These are phyloP conservation scores for Schizosaccharomyces japonicus DNA, from an alignment of 805 yeast genomes.

Conservation along the genomic window DNA sequence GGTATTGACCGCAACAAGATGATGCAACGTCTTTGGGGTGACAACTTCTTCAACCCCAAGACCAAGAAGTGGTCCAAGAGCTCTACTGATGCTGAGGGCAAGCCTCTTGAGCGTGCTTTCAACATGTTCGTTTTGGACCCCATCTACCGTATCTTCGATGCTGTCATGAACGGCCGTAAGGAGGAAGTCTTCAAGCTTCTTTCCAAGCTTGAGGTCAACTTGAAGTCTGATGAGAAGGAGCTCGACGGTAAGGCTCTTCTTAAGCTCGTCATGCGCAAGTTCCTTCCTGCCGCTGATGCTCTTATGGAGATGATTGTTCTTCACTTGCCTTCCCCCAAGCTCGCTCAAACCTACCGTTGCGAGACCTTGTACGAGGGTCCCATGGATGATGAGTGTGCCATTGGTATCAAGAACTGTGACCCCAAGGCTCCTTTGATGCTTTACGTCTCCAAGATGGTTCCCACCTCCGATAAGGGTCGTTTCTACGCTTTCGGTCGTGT, in stretches of 20 bases:
- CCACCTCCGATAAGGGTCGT: slow-evolving; percentile 99
- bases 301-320: slow-evolving; percentile 93
- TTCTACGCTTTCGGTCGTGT: slow-evolving; percentile 99
- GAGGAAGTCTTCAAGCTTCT: slow-evolving; percentile 81
- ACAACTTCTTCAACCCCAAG: slow-evolving; percentile 98
- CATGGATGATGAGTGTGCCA: slow-evolving; percentile 57
- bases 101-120: slow-evolving; percentile 94
- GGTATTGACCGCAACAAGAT: slow-evolving; percentile 95
- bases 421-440: slow-evolving; percentile 95
- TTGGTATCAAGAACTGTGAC: slow-evolving; percentile 93
- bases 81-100: slow-evolving; percentile 72
- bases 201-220: slow-evolving; percentile 76
- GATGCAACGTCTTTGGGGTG: slow-evolving; percentile 99
- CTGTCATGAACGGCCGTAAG: slow-evolving; percentile 98
- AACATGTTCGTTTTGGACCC: slow-evolving; percentile 98
- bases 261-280: slow-evolving; percentile 97
- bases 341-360: slow-evolving; percentile 98
- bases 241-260: slow-evolving; percentile 95
- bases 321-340: slow-evolving; percentile 97
- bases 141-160: slow-evolving; percentile 86
- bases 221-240: slow-evolving; percentile 93
- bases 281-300: slow-evolving; percentile 99
- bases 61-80: slow-evolving; percentile 98
- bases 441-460: slow-evolving; percentile 99
- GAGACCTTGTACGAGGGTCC: slow-evolving; percentile 99